Evolutionary conservation across 495 filamentous ascomycete genomes (phyloP), one percentile per base, ranked within the genome.

Genomic region (Penicillium steckii): DNA sequence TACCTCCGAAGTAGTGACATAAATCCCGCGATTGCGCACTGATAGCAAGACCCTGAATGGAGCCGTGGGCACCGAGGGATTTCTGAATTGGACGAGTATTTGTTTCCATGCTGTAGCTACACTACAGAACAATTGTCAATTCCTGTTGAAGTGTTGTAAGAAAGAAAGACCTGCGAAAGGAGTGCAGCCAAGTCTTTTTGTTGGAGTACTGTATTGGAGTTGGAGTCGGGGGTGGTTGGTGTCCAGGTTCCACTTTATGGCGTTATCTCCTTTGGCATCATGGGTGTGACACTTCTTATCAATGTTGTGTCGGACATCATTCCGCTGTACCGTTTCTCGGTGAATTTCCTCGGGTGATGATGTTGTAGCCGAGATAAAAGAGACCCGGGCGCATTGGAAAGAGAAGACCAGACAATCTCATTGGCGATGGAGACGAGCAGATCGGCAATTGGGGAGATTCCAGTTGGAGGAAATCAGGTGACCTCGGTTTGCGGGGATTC

Each of bases 1-100:
- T 57, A 8, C 71, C 71, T 7, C 74, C 74, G 53, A 70, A 77
- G 58, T 70, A 77, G 48, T 69, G 72, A 41, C 68, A 75, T 15
- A 71, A 52, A 6, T 69, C 63, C 8, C 13, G 38, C 6, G 45
- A 48, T 18, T 30, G 24, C 40, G 48, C 54, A 49, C 43, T 62
- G 49, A 76, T 65, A 1, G 68, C 73, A 8, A 62, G 52, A 27
- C 73, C 73, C 29, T 69, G 59, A 27, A 76, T 61, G 44, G 60
- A 62, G 44, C 73, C 73, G 25, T 64, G 68, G 18, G 64, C 54
- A 29, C 56, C 59, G 41, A 75, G 67, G 29, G 64, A 62, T 30
- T 63, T 61, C 10, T 65, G 22, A 37, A 59, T 55, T 3, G 68
- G 62, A 13, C 61, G 56, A 42, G 46, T 61, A 15, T 43, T 59